A percentile compares a stretch with the other conserved stretches of the same genome.
These are phyloP conservation scores for Lasiosphaeria miniovina DNA, from an alignment of 495 filamentous ascomycete genomes.

Conservation along the genomic window DNA sequence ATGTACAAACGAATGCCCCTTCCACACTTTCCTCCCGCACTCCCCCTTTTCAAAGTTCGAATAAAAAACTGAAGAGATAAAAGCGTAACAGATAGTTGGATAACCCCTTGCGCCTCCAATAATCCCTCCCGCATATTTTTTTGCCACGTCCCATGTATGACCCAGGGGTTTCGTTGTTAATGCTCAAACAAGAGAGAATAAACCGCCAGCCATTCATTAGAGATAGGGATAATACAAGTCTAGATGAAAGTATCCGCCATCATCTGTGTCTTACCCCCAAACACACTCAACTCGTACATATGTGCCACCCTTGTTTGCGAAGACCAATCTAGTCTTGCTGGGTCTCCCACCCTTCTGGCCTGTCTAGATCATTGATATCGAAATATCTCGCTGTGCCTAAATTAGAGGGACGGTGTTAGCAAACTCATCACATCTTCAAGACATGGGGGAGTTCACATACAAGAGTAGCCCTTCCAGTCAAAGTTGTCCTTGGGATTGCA, in stretches of 20 bases:
- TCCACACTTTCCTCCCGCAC: not conserved
- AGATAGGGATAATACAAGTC: not conserved
- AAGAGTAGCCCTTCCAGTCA: slow-evolving; percentile 97
- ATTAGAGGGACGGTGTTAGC: slow-evolving; percentile 12
- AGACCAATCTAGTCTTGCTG: slow-evolving; percentile 51
- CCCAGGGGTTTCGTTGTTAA: not conserved
- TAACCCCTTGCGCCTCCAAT: slow-evolving; percentile 1
- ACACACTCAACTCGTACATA: not conserved
- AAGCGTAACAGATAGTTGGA: not conserved
- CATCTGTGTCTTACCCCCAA: too few species aligned
- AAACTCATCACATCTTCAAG: not conserved
- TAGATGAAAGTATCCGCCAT: not conserved
- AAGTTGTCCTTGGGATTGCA: slow-evolving; percentile 97
- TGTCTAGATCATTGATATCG: slow-evolving; percentile 71
- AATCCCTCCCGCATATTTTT: not conserved
- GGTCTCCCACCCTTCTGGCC: slow-evolving; percentile 78
- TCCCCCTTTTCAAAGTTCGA: not conserved
- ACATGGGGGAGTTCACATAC: slow-evolving; percentile 49
- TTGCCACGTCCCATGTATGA: not conserved
- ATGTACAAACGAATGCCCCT: slow-evolving; percentile 11
- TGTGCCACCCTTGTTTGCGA: not conserved
- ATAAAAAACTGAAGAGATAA: too few species aligned
- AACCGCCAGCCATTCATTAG: not conserved
- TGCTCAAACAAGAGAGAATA: not conserved
- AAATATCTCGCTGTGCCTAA: slow-evolving; percentile 78